Base-by-base conservation (phyloP, 805 yeast species). In the Suhomyces vadensis region DNA sequence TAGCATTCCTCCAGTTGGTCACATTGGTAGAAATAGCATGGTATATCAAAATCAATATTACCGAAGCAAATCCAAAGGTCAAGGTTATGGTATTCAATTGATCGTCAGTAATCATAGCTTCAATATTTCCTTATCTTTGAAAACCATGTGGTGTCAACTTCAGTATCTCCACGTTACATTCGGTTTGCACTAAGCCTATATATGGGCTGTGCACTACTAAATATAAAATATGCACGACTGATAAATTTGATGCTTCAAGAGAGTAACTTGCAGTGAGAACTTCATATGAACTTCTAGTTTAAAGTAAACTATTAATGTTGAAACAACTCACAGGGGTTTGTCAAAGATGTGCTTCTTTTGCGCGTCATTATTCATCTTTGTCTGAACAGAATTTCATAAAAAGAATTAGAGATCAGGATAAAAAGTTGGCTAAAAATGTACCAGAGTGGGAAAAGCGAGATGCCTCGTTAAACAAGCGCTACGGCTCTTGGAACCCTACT, bases 21-120 rank as follows among this genome's bases (percentile, higher is more conserved):
- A 61, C 53, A 47, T 81, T 81, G 20, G 86, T 75, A 35, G 78
- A 65, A 25, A 84, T 72, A 25, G 83, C 75, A 51, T 89, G 94
- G 66, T 85, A 91, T 3, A 84, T 69, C 36, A 87, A 66, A 29
- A 90, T 85, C 53, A 91, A 73, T 2, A 81, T 75, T 63, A 89
- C 76, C 49, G 94, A 81, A 5, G 79, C 60, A 43, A 89, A 63
- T 4, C 97, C 97, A 53, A 86, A 83, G 9, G 80, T 64, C 37
- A 87, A 75, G 40, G 87, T 95, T 36, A 88, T 69, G 39, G 78
- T 67, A 63, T 90, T 81, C 61, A 91, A 77, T 64, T 89, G 94
- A 43, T 72, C 73, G 74, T 91, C 97, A 11, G 87, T 74, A 57
- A 91, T 90, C 97, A 91, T 91, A 5, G 33, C 35, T 38, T 19